Conservation (phyloP, 352 stramenopile genomes). For the Phytophthora foliorum region DNA sequence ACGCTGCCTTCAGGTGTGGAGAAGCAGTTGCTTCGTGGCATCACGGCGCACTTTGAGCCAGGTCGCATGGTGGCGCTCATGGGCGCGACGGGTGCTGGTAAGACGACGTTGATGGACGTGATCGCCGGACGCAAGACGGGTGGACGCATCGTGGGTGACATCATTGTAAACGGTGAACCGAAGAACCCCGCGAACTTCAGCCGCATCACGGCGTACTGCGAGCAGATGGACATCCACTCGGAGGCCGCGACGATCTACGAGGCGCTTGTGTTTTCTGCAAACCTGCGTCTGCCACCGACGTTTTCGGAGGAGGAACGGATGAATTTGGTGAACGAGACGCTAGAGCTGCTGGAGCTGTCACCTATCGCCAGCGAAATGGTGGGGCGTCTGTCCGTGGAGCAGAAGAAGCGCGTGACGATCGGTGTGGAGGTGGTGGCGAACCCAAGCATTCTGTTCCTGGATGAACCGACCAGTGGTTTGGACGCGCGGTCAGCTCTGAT, state of each 20-base stretch:
- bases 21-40: constrained; percentile 51
- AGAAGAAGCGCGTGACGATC: constrained; percentile 76
- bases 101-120: constrained; percentile 74
- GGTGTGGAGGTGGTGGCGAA: constrained; percentile 93
- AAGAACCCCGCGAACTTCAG: constrained; percentile 87
- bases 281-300: constrained; percentile 75
- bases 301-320: constrained; percentile 48
- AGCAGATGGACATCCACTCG: constrained; percentile 93
- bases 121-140: constrained; percentile 80
- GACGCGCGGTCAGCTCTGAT: constrained; percentile 63
- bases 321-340: constrained; percentile 55
- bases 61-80: constrained; percentile 81
- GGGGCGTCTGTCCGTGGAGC: constrained; percentile 81
- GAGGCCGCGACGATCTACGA: constrained; percentile 88
- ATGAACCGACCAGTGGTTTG: constrained; percentile 91
- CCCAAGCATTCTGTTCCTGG: constrained; percentile 93
- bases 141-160: constrained; percentile 82
- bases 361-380: constrained; percentile 59
- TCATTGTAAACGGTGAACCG: constrained; percentile 89
- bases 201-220: constrained; percentile 92
- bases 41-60: constrained; percentile 65
- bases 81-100: constrained; percentile 47
- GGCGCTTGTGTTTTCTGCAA: constrained; percentile 92
- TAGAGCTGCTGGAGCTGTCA: constrained; percentile 65
- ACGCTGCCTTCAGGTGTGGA: constrained; percentile 60